A percentile compares a stretch with the other conserved stretches of the same genome.
These are phyloP conservation scores for Pythium phragmiticola DNA, from an alignment of 352 stramenopile genomes.

Conservation along the genomic window DNA sequence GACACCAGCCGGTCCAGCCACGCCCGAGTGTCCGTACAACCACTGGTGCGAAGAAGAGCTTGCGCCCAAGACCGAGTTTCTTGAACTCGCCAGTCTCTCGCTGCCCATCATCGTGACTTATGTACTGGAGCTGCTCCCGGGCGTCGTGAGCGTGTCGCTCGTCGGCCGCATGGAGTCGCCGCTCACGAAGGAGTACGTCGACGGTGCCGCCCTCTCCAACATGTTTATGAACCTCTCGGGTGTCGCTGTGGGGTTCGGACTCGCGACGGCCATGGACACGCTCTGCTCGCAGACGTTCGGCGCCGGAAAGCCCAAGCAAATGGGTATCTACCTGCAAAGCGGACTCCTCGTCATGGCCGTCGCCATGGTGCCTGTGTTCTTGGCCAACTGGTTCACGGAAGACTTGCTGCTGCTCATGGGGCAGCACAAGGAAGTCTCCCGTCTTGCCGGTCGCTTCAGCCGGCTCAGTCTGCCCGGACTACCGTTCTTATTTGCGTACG, in stretches of 20 bases:
- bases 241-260: slow-evolving; percentile 50
- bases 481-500: slow-evolving; percentile 79
- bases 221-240: slow-evolving; percentile 78
- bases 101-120: slow-evolving; percentile 29
- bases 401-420: slow-evolving; percentile 45
- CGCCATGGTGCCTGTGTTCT: slow-evolving; percentile 45
- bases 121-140: slow-evolving; percentile 51
- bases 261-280: slow-evolving; percentile 72
- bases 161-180: slow-evolving; percentile 64
- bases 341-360: slow-evolving; percentile 52
- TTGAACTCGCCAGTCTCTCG: slow-evolving; percentile 11
- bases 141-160: slow-evolving; percentile 53
- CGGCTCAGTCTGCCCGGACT: slow-evolving; percentile 52
- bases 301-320: slow-evolving; percentile 57
- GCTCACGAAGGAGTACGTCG: slow-evolving; percentile 54
- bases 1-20: neutral
- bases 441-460: slow-evolving; percentile 53
- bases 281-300: slow-evolving; percentile 84
- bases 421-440: slow-evolving; percentile 49
- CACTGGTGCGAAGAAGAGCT: neutral
- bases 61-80: slow-evolving; percentile 1
- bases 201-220: slow-evolving; percentile 48
- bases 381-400: slow-evolving; percentile 62
- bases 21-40: slow-evolving; percentile 15
- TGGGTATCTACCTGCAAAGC: slow-evolving; percentile 78